phyloP scores from a whole-genome alignment of 805 yeast species.

The Lipomyces sp. region DNA sequence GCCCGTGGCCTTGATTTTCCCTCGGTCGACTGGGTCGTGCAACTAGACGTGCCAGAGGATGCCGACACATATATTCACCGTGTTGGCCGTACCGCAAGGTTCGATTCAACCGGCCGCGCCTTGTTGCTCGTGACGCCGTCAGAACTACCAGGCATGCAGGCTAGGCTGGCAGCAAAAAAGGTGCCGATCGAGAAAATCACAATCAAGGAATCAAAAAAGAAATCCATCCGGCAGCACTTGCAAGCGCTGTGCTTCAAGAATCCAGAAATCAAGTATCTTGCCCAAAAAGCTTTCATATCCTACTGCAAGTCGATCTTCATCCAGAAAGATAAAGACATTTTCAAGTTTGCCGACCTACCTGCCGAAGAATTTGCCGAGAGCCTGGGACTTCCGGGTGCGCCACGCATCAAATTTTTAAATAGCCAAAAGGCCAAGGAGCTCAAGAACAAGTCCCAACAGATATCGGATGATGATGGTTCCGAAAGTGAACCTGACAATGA shows the following conservation, averaged over 20 bases:
- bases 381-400: conserved; percentile 94
- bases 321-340: conserved; percentile 85
- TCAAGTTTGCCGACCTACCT: conserved; percentile 76
- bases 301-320: conserved; percentile 83
- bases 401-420: conserved; percentile 78
- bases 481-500: conserved; percentile 66
- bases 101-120: conserved; percentile 82
- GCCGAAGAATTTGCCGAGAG: conserved; percentile 84
- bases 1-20: conserved; percentile 99
- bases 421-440: conserved; percentile 61
- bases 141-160: conserved; percentile 78
- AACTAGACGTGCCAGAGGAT: conserved; percentile 99
- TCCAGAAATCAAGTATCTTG: conserved; percentile 89
- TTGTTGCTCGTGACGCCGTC: conserved; percentile 80
- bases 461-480: conserved; percentile 48
- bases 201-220: conserved; percentile 72
- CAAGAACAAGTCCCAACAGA: conserved; percentile 79
- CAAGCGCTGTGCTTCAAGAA: conserved; percentile 90
- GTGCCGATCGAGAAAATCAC: conserved; percentile 75
- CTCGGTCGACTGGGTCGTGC: conserved; percentile 98
- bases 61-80: conserved; percentile 99
- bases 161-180: conserved; percentile 62
- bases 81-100: conserved; percentile 98
- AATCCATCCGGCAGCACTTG: conserved; percentile 77
- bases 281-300: conserved; percentile 93